Evolutionary conservation across 2,329 filamentous ascomycete genomes (phyloP).

Genomic region (Epichloe elymi): DNA sequence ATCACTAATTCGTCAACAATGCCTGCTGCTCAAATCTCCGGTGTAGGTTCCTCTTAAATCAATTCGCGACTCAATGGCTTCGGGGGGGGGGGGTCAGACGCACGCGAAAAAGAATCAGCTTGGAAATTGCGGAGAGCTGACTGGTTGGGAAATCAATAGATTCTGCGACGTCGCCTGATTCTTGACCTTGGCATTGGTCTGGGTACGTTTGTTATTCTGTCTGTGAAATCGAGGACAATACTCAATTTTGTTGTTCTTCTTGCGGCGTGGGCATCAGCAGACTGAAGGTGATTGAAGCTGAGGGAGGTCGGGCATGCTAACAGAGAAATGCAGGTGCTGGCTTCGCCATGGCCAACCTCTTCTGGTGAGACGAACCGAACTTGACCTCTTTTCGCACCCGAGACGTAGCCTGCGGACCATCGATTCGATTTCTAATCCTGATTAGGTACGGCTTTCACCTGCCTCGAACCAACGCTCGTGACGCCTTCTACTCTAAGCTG

Average conservation of each 20-base stretch:
- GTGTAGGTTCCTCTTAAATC: conserved; percentile 32
- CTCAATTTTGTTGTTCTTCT: background rate
- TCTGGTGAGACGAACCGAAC: conserved; percentile 34
- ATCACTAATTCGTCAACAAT: conserved; percentile 23
- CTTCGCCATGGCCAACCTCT: conserved; percentile 39
- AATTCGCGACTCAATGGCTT: conserved; percentile 16
- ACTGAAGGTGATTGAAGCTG: background rate
- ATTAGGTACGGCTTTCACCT: conserved; percentile 49
- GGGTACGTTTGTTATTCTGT: conserved; percentile 28
- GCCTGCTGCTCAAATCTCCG: conserved; percentile 45
- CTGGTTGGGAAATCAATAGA: conserved; percentile 31
- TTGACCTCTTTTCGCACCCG: background rate
- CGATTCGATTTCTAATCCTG: too few relatives aligned
- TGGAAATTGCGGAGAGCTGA: conserved; percentile 18
- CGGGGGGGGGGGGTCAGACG: background rate
- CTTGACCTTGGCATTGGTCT: conserved; percentile 42
- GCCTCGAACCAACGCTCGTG: conserved; percentile 44
- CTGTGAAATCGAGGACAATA: background rate
- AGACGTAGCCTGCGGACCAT: background rate
- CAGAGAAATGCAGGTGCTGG: conserved; percentile 31
- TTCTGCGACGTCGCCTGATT: conserved; percentile 47
- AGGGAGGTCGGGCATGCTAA: conserved; percentile 19
- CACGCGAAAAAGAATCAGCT: background rate
- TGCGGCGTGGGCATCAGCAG: background rate
- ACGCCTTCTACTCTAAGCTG: conserved; percentile 44